Conservation (phyloP, 129 eudicot genomes). For the Chrysanthemum makinoi region DNA sequence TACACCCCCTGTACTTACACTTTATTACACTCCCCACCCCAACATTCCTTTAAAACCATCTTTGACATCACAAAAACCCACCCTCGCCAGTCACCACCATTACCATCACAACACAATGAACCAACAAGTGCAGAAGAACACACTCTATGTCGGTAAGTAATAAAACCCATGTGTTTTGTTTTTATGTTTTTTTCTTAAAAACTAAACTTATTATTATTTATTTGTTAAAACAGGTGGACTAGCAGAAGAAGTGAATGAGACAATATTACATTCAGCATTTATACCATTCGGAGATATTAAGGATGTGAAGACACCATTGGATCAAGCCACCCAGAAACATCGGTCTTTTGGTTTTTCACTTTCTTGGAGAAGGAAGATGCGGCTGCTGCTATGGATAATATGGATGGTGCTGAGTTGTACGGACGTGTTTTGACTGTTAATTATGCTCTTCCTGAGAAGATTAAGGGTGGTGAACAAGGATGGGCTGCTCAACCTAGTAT, state of each 20-base stretch:
- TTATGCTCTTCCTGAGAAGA: constrained; percentile 79
- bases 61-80: background rate
- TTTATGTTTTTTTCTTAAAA: too few species aligned
- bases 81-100: constrained; percentile 11
- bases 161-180: too few species aligned
- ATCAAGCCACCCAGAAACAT: constrained; percentile 96
- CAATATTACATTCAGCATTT: constrained; percentile 89
- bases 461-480: constrained; percentile 97
- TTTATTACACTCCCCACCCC: background rate
- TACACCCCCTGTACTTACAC: background rate
- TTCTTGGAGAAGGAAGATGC: constrained; percentile 91
- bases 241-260: constrained; percentile 93
- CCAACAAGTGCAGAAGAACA: constrained; percentile 91
- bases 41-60: background rate
- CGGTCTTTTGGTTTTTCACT: constrained; percentile 85
- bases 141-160: constrained; percentile 77
- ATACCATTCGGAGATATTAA: constrained; percentile 95
- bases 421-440: constrained; percentile 96
- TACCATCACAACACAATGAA: constrained; percentile 32
- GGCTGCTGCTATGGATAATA: constrained; percentile 94
- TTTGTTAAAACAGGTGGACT: constrained; percentile 50
- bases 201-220: background rate
- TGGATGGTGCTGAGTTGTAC: constrained; percentile 97
- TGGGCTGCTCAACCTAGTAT: constrained; percentile 99
- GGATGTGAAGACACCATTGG: constrained; percentile 94